These are phyloP conservation scores for Mycena venus DNA, from an alignment of 768 basidiomycete genomes.

Conservation along the genomic window DNA sequence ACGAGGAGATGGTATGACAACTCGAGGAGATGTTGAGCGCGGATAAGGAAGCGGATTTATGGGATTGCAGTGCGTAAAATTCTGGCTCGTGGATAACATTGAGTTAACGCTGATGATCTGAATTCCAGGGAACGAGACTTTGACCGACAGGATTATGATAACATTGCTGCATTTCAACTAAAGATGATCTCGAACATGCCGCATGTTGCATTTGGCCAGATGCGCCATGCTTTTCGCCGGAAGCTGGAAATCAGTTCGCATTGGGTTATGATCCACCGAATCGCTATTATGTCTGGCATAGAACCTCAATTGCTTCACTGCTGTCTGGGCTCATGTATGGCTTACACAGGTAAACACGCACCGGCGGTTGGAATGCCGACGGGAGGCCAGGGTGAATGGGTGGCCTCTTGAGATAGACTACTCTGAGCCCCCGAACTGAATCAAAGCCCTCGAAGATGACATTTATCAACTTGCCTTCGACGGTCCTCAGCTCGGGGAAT, in stretches of 20 bases:
- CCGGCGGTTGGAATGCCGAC: not conserved
- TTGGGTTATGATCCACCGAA: too few species aligned
- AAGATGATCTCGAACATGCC: slow-evolving; percentile 42
- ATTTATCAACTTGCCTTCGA: not conserved
- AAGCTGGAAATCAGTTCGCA: slow-evolving; percentile 44
- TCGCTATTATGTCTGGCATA: too few species aligned
- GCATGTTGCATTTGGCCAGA: slow-evolving; percentile 36
- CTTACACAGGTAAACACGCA: too few species aligned
- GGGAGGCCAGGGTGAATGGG: not conserved
- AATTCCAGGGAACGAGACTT: slow-evolving; percentile 32
- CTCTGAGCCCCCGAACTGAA: too few species aligned
- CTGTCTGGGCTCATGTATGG: too few species aligned
- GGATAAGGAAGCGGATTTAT: not conserved
- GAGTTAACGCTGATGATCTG: too few species aligned
- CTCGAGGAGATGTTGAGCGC: not conserved
- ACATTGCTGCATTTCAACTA: slow-evolving; percentile 32
- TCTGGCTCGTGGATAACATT: not conserved
- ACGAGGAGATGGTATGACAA: not conserved
- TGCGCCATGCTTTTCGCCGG: slow-evolving; percentile 41
- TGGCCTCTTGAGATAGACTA: too few species aligned
- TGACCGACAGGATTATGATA: slow-evolving; percentile 42
- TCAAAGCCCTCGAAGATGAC: too few species aligned
- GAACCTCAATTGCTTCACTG: too few species aligned
- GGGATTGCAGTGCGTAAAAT: not conserved
- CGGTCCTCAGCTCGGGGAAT: not conserved